These are phyloP conservation scores for Amaranthus palmeri DNA, from an alignment of 148 eudicot genomes.

Conservation along the genomic window DNA sequence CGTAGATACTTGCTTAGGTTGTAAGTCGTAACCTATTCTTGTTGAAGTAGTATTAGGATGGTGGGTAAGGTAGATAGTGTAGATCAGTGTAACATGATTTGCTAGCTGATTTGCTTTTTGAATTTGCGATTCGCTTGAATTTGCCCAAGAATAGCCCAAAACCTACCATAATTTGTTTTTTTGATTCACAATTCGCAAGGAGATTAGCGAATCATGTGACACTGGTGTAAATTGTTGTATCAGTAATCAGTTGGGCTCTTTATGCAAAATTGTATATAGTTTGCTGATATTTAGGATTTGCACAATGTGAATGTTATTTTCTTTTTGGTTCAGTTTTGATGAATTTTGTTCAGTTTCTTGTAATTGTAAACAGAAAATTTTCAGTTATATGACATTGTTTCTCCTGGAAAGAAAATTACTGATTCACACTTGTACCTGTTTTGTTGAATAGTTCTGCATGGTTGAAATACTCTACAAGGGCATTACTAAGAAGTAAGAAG, in stretches of 20 bases:
- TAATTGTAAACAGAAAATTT: slow-evolving; percentile 19
- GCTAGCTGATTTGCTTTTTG: too few relatives aligned
- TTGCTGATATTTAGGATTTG: slow-evolving; percentile 24
- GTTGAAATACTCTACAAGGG: too few relatives aligned
- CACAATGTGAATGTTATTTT: slow-evolving; percentile 3
- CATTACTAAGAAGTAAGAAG: too few relatives aligned
- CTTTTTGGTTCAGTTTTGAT: slow-evolving; percentile 10
- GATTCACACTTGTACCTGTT: too few relatives aligned
- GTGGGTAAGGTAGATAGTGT: slow-evolving; percentile 6
- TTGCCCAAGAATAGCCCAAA: too few relatives aligned
- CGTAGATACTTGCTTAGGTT: slow-evolving; percentile 35
- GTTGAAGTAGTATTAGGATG: slow-evolving; percentile 27
- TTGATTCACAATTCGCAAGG: too few relatives aligned
- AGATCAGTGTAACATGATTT: slow-evolving; percentile 4
- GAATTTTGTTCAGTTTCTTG: slow-evolving; percentile 20
- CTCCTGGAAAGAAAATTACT: too few relatives aligned
- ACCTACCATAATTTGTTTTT: too few relatives aligned
- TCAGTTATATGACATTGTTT: background rate
- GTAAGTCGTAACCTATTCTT: slow-evolving; percentile 30
- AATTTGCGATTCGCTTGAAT: too few relatives aligned
- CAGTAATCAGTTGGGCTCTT: slow-evolving; percentile 13
- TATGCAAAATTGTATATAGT: slow-evolving; percentile 31
- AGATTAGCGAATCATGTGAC: too few relatives aligned
- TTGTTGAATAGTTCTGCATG: too few relatives aligned
- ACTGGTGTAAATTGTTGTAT: too few relatives aligned